Base-by-base conservation (phyloP, 306 rosid species). In the Gastrolobium bilobum region DNA sequence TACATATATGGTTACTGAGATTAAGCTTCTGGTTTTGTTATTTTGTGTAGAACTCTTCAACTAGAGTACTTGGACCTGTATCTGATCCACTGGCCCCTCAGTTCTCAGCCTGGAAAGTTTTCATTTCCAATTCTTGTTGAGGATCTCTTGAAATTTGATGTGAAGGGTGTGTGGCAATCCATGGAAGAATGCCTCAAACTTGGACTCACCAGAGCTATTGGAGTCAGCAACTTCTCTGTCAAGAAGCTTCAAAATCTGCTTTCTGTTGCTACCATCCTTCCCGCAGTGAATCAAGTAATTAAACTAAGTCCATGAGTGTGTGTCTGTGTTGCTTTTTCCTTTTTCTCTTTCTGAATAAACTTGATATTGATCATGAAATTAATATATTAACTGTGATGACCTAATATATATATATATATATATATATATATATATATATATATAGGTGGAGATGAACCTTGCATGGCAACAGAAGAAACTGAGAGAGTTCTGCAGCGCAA, bases 371-470 rank as follows among this genome's bases (percentile, higher is more conserved):
- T 31, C 33, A 42, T 39, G 15, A 4, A n/a, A 3, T 52, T 0
- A 4, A 35, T 74, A 33, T 2, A 10, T 34, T 2, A 10, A 47
- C 14, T 14, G 7, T 39, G 40, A 7, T 5, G 56, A 33, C 4
- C 26, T 20, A 20, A 20, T 20, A 20, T 20, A 1, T 48, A 2
- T 30, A 26, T 9, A 3, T 3, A n/a, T n/a, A n/a, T n/a, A n/a
- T n/a, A 11, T 67, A 2, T 14, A 38, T 78, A 0, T 68, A 5
- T 82, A 90, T n/a, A n/a, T n/a, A n/a, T 20, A 63, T 15, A 72
- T 84, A 88, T 79, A 85, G 92, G 90, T 86, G 73, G 92, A 89
- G 71, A 67, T 89, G 90, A 84, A 76, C 53, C 92, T 84, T 29
- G 52, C 72, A 6, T 84, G 84, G 83, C 85, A 89, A 51, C 90